Evolutionary conservation across 257 asterid genomes (phyloP).

Genomic region (Solanum sitiens): DNA sequence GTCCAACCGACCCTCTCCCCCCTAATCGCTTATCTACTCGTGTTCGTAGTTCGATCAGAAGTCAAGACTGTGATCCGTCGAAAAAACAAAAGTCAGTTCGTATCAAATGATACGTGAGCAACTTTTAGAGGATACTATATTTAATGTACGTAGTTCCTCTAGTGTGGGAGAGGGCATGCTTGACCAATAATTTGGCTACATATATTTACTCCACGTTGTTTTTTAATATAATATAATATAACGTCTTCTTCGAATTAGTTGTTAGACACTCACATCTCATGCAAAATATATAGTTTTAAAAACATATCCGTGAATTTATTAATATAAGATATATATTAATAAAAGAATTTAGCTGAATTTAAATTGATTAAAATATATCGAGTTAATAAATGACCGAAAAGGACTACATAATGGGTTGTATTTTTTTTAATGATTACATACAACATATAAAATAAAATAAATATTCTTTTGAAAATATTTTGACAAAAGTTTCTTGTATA

Average conservation of each 20-base stretch:
- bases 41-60: too few relatives aligned
- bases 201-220: background rate
- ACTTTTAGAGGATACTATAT: background rate
- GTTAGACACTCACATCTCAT: background rate
- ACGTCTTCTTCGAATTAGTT: background rate
- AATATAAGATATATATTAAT: background rate
- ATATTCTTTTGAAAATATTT: too few relatives aligned
- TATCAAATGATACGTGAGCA: too few relatives aligned
- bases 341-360: background rate
- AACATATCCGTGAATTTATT: background rate
- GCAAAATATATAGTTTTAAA: background rate
- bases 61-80: too few relatives aligned
- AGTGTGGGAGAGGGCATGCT: background rate
- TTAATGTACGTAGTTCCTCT: background rate
- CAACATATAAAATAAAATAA: too few relatives aligned
- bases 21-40: too few relatives aligned
- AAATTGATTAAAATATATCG: rapidly evolving
- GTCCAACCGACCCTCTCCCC: too few relatives aligned
- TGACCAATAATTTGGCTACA: background rate
- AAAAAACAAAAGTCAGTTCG: too few relatives aligned
- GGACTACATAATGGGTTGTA: too few relatives aligned
- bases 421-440: too few relatives aligned
- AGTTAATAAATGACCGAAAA: too few relatives aligned
- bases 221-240: background rate
- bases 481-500: too few relatives aligned